A percentile compares a stretch with the other conserved stretches of the same genome.
Conservation (phyloP, 2,329 filamentous ascomycete species). For the Blastomyces parvus region DNA sequence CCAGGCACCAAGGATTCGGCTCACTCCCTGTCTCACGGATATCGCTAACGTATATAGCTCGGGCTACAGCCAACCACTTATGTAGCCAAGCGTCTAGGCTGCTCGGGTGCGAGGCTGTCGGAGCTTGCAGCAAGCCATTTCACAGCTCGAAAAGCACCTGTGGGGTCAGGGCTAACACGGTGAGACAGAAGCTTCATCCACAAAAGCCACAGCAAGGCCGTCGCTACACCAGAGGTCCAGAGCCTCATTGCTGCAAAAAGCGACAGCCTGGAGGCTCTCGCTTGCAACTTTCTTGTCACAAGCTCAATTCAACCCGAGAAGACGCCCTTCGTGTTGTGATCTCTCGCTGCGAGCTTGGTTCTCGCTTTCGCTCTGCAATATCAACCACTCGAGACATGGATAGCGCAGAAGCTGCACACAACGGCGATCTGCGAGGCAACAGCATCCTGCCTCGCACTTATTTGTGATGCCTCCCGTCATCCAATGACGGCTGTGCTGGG, state of each 20-base stretch:
- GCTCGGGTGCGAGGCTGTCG: too few relatives aligned
- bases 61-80: too few relatives aligned
- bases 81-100: too few relatives aligned
- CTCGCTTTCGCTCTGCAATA: not conserved
- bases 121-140: too few relatives aligned
- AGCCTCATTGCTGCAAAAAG: too few relatives aligned
- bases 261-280: too few relatives aligned
- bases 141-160: too few relatives aligned
- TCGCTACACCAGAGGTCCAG: too few relatives aligned
- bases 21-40: not conserved
- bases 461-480: not conserved
- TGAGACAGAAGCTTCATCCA: too few relatives aligned
- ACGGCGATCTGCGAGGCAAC: not conserved
- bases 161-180: too few relatives aligned
- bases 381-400: not conserved
- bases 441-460: not conserved
- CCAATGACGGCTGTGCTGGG: not conserved
- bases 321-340: not conserved
- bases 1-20: not conserved
- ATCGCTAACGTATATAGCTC: too few relatives aligned
- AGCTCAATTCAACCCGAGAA: not conserved
- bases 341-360: not conserved
- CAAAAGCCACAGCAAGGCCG: too few relatives aligned
- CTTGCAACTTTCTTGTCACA: not conserved
- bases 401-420: not conserved